phyloP scores from a whole-genome alignment of 176 grass and related monocot genomes.

The Urochloa ruziziensis region DNA sequence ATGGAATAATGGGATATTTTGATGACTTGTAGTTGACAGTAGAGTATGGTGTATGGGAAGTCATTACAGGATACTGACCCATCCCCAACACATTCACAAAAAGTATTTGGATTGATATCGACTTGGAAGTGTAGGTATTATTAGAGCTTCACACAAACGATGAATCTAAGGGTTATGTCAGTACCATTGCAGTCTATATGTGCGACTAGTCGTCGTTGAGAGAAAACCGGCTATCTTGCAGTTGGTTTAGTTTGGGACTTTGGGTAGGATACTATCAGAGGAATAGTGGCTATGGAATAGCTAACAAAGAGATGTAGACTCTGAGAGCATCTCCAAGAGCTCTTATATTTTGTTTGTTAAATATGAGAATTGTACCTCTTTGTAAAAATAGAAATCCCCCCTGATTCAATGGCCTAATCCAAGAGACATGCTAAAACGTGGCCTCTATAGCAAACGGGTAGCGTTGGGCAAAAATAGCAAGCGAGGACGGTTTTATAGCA shows the following conservation, averaged over 20 bases:
- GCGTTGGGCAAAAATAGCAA: no score
- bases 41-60: not conserved
- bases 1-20: constrained; percentile 12
- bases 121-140: constrained; percentile 2
- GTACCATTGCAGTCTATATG: not conserved
- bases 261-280: not conserved
- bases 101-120: constrained; percentile 17
- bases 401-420: no score
- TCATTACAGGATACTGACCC: not conserved
- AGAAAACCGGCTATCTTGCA: constrained; percentile 28
- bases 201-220: not conserved
- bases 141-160: not conserved
- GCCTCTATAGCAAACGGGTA: no score
- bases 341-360: no score
- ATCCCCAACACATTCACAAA: not conserved
- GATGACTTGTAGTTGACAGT: constrained; percentile 17
- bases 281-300: not conserved
- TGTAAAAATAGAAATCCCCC: no score
- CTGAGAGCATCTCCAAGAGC: no score
- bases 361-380: no score
- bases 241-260: constrained; percentile 22
- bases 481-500: no score
- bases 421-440: no score
- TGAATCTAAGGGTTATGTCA: not conserved
- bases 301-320: not conserved